Evolutionary conservation across 495 filamentous ascomycete genomes (phyloP), one percentile per base, ranked within the genome.

Genomic region (Aspergillus avenaceus): DNA sequence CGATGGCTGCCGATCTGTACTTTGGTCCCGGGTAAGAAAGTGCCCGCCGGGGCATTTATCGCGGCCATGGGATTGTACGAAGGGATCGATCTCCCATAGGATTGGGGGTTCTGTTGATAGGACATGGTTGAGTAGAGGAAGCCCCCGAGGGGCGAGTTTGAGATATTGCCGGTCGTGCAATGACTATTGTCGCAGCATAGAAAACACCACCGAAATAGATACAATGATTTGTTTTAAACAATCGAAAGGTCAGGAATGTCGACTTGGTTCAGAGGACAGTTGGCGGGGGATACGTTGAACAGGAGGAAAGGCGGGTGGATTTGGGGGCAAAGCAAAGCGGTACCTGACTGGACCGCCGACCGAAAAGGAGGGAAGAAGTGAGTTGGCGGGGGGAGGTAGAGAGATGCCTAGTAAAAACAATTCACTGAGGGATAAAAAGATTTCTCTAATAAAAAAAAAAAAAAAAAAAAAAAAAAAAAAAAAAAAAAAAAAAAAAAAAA

Each of bases 1-100:
- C 90, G 84, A 67, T 97, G 95, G 52, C 78, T 80, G 61, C 93
- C 93, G 27, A 96, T 90, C 59, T 96, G 91, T 61, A 98, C 91
- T 73, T 96, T 95, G 52, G 93, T 98, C 7, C 91, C 91, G 13
- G 95, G 85, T 28, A 84, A 72, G 63, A 98, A 97, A 31, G 95
- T 97, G 46, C 93, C 93, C 32, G 86, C 81, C 16, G 92, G 93
- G 34, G 83, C 80, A 55, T 67, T 74, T 40, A 67, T 56, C 46
- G 64, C 63, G 40, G 65, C 65, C 44, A 71, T 60, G 11, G 69
- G 70, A 41, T 71, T 74, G 50, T 64, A 72, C 41, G 63, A 56
- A 51, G 67, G 60, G 45, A 67, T 59, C 41, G 62, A 60, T 41
- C 63, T 64, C 43, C 66, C 65, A 45, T 64, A 49, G 49, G 62